phyloP scores from a whole-genome alignment of 495 filamentous ascomycete species.

The Trichoderma gamsii region DNA sequence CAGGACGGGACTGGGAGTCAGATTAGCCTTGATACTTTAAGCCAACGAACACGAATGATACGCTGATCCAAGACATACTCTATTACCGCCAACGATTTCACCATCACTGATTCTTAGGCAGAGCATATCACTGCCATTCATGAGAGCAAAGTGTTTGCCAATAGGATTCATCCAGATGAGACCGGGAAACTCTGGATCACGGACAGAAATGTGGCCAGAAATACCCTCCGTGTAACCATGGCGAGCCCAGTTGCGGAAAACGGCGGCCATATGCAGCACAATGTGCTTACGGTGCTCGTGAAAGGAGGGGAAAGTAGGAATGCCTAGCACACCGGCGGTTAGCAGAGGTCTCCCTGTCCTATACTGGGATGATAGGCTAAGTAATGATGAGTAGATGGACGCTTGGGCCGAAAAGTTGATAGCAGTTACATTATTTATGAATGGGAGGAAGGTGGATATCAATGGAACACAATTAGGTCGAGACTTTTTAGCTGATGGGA shows the following conservation, averaged over 20 bases:
- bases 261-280: constrained; percentile 48
- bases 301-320: constrained; percentile 26
- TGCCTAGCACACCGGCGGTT: constrained; percentile 16
- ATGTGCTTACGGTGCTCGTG: constrained; percentile 33
- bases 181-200: constrained; percentile 49
- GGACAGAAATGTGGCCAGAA: constrained; percentile 52
- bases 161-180: constrained; percentile 56
- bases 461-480: neutral
- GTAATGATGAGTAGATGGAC: neutral
- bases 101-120: constrained; percentile 44
- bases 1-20: constrained; percentile 37
- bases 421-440: neutral
- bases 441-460: neutral
- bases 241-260: constrained; percentile 47
- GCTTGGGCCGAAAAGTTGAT: neutral
- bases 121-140: constrained; percentile 21
- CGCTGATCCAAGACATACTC: constrained; percentile 4
- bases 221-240: constrained; percentile 53
- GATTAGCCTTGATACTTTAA: neutral
- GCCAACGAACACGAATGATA: neutral
- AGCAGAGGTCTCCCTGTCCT: neutral
- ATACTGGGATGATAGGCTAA: neutral
- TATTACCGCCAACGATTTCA: constrained; percentile 43
- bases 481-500: neutral
- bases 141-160: constrained; percentile 54